Conservation (phyloP, 2,329 filamentous ascomycete species). For the Colletotrichum chrysophilum region DNA sequence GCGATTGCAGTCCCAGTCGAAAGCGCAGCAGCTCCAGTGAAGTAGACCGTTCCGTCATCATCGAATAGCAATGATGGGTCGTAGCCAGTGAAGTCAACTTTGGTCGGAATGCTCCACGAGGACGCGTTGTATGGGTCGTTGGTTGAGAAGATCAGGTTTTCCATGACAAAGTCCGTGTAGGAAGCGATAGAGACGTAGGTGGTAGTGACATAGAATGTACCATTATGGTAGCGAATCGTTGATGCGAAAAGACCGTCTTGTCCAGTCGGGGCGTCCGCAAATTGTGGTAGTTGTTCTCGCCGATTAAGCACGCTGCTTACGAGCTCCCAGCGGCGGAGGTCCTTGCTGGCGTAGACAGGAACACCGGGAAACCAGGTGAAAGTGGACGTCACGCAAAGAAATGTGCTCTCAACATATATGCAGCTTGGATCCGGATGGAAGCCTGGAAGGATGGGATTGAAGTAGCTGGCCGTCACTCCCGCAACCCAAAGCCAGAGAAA, state of each 20-base stretch:
- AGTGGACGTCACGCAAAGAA: slow-evolving; percentile 56
- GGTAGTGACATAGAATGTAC: slow-evolving; percentile 21
- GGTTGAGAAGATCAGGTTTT: slow-evolving; percentile 24
- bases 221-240: slow-evolving; percentile 26
- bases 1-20: background rate
- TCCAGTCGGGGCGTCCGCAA: background rate
- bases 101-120: slow-evolving; percentile 26
- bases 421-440: slow-evolving; percentile 34
- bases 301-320: slow-evolving; percentile 19
- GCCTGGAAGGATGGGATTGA: slow-evolving; percentile 34
- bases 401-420: slow-evolving; percentile 30
- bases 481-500: background rate
- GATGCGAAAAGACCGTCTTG: slow-evolving; percentile 30
- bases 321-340: slow-evolving; percentile 34
- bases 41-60: slow-evolving; percentile 57
- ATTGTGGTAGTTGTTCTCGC: background rate
- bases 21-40: slow-evolving; percentile 24
- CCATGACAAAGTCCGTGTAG: slow-evolving; percentile 18
- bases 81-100: slow-evolving; percentile 24
- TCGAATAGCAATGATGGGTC: slow-evolving; percentile 63
- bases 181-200: background rate
- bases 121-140: slow-evolving; percentile 22
- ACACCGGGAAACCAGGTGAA: slow-evolving; percentile 64
- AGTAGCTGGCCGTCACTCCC: background rate
- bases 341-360: slow-evolving; percentile 40